Base-by-base conservation (phyloP, 192 early-diverging fungal genomes). In the Podila horticola region DNA sequence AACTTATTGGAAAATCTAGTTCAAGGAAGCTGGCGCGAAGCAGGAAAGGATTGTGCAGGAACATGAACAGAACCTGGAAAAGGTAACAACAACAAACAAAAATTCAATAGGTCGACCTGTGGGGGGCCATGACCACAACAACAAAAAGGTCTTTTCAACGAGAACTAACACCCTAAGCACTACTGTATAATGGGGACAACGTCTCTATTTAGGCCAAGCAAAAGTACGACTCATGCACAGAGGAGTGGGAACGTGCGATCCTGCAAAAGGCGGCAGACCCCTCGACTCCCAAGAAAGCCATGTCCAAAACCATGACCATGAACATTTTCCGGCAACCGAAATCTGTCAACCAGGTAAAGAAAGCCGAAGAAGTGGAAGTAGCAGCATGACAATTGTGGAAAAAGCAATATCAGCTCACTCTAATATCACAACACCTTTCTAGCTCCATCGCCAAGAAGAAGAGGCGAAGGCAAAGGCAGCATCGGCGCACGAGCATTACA, bases 401-500 rank as follows among this genome's bases (percentile, higher is more conserved):
- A 28, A 74, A 19, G 4, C 19, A 50, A 20, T 64, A 26, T 17
- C 24, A 55, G 8, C 24, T 1, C 24, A 11, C 22, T 9, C 8
- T 2, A 26, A 7, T 26, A 22, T 13, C 10, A 24, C 50, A 2
- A 17, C 30, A 17, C 34, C 1, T n/a, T 58, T 49, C 52, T 82
- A 93, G 90, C 86, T 95, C 26, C 88, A 92, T 49, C 91, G 90
- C 58, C 76, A 89, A 52, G 96, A 97, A 75, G 94, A 98, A 68
- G 98, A 97, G 51, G 95, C 98, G 3, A 87, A 92, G 33, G 81
- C 87, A 36, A 96, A 96, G 68, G 96, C 94, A 3, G 90, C 93
- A 29, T 64, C 87, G 28, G 91, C 95, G 26, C 94, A 98, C 72
- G 91, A 95, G 22, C 86, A 82, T 50, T 99, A 99, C 82, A 94